These are phyloP conservation scores for Backusella liffmaniae DNA, from an alignment of 192 early-diverging fungal species.

Conservation along the genomic window DNA sequence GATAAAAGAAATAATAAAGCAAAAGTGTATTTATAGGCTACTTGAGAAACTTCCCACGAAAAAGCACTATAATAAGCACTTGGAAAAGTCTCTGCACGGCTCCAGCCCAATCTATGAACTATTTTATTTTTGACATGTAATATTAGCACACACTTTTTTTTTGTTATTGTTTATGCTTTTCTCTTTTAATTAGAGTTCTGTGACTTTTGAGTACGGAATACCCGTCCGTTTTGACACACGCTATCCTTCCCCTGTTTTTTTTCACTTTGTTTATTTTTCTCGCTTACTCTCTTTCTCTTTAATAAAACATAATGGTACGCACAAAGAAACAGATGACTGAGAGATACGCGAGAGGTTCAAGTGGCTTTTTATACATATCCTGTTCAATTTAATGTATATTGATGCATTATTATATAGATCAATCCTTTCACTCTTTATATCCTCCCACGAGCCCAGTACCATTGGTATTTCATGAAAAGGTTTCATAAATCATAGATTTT, in stretches of 20 bases:
- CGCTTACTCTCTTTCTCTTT: background rate
- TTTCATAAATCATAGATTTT: background rate
- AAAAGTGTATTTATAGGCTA: background rate
- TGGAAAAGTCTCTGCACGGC: too few species aligned
- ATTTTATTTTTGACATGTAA: too few species aligned
- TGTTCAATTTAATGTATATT: background rate
- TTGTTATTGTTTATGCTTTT: background rate
- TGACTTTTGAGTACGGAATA: background rate
- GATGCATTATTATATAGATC: background rate
- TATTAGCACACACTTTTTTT: too few species aligned
- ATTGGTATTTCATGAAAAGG: slow-evolving; percentile 5
- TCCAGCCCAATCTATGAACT: too few species aligned
- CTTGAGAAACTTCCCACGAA: slow-evolving; percentile 2
- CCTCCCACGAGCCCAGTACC: background rate
- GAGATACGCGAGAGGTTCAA: background rate
- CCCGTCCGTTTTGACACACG: background rate
- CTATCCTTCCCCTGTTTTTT: background rate
- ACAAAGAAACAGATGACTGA: slow-evolving; percentile 9
- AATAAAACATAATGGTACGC: background rate
- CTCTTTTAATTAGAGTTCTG: background rate
- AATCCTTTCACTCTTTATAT: background rate
- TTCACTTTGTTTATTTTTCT: background rate
- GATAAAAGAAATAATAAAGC: background rate
- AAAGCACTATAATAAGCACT: background rate
- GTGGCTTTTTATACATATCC: background rate